A percentile compares a stretch with the other conserved stretches of the same genome.
Conservation (phyloP, 2,329 filamentous ascomycete genomes). For the Xylariaceae sp. region DNA sequence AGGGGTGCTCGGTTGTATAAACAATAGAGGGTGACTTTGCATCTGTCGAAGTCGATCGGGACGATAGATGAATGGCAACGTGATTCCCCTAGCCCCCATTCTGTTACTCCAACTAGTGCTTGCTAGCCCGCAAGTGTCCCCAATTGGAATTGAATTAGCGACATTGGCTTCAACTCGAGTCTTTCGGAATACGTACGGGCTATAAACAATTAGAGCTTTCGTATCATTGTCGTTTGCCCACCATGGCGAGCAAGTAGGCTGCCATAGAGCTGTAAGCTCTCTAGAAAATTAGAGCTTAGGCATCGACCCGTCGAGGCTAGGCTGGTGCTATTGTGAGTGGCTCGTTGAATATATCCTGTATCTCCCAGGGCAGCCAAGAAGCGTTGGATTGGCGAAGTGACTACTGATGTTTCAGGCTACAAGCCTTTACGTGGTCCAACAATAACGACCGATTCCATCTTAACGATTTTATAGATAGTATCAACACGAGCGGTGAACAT, state of each 20-base stretch:
- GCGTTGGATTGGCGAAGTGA: background rate
- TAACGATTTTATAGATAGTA: background rate
- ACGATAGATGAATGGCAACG: constrained; percentile 4
- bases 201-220: background rate
- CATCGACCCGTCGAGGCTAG: too few species aligned
- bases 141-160: background rate
- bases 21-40: background rate
- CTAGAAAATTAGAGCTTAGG: too few species aligned
- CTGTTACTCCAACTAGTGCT: background rate
- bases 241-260: background rate
- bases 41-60: constrained; percentile 7
- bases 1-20: constrained; percentile 4
- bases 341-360: background rate
- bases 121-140: background rate
- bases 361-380: background rate
- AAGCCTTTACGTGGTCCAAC: background rate
- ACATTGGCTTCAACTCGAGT: background rate
- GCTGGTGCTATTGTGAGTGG: background rate
- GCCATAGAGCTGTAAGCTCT: background rate
- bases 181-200: background rate
- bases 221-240: background rate
- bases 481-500: constrained; percentile 10
- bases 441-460: background rate
- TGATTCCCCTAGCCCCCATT: background rate
- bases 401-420: background rate